A percentile compares a stretch with the other conserved stretches of the same genome.
Evolutionary conservation across 495 filamentous ascomycete species (phyloP).

Genomic region (Peziza echinospora): DNA sequence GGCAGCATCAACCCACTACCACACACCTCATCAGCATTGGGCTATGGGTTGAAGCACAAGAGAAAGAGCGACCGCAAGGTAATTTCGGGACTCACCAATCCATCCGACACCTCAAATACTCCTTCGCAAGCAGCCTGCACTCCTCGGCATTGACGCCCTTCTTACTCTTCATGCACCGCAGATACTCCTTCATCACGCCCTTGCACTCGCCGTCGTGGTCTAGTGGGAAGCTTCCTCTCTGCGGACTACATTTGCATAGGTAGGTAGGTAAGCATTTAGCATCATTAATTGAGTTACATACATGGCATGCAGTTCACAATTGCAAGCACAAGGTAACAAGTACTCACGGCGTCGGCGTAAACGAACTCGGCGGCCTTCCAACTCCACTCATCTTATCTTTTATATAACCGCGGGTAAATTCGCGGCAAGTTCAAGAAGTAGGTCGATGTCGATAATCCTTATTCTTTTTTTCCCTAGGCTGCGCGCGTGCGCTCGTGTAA

Average conservation of each 20-base stretch:
- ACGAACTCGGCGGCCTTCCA: neutral
- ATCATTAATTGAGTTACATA: too few species aligned
- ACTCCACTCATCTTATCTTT: neutral
- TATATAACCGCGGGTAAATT: neutral
- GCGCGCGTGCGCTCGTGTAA: too few species aligned
- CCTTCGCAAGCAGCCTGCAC: conserved; percentile 66
- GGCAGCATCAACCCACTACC: conserved; percentile 80
- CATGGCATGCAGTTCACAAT: too few species aligned
- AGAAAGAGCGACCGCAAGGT: neutral
- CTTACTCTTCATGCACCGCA: conserved; percentile 60
- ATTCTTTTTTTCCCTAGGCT: too few species aligned
- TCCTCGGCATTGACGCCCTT: conserved; percentile 67
- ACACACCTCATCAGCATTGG: neutral
- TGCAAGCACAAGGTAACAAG: neutral
- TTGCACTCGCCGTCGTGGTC: conserved; percentile 97
- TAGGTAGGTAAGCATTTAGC: neutral
- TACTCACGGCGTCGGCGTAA: neutral
- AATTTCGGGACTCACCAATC: conserved; percentile 44
- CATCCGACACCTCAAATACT: conserved; percentile 81
- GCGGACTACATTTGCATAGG: conserved; percentile 36
- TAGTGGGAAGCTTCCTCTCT: conserved; percentile 88
- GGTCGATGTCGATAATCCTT: neutral
- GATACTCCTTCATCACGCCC: conserved; percentile 57
- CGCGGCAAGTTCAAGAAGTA: neutral
- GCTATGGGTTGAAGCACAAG: conserved; percentile 4